A percentile compares a stretch with the other conserved stretches of the same genome.
Conservation (phyloP, 495 filamentous ascomycete genomes). For the Recurvomyces mirabilis region DNA sequence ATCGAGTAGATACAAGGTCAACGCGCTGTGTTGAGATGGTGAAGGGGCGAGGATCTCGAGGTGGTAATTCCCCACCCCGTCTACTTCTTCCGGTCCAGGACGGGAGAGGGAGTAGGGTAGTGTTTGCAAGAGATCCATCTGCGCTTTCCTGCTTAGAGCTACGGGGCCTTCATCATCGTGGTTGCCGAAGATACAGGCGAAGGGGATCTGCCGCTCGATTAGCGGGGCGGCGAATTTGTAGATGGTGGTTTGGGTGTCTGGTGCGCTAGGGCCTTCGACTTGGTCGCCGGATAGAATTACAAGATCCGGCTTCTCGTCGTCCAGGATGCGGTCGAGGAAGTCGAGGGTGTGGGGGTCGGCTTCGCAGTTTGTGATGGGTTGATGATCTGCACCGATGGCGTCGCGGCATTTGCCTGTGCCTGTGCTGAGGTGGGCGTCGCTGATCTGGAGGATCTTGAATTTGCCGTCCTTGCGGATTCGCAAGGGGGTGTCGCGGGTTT, state of each 20-base stretch:
- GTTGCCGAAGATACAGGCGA: conserved; percentile 90
- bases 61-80: conserved; percentile 89
- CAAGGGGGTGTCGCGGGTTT: conserved; percentile 29
- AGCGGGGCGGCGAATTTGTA: conserved; percentile 88
- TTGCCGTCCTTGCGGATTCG: conserved; percentile 76
- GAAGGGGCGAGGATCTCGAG: conserved; percentile 79
- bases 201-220: conserved; percentile 78
- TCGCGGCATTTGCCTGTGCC: conserved; percentile 79
- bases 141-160: conserved; percentile 56
- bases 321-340: conserved; percentile 69
- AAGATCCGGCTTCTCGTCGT: conserved; percentile 84
- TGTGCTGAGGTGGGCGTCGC: conserved; percentile 85
- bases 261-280: conserved; percentile 85
- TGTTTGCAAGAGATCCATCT: conserved; percentile 75
- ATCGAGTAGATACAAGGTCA: conserved; percentile 89
- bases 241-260: conserved; percentile 80
- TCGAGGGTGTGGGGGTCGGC: conserved; percentile 87
- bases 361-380: conserved; percentile 70
- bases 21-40: conserved; percentile 67
- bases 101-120: conserved; percentile 81
- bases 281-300: conserved; percentile 88
- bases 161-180: conserved; percentile 77
- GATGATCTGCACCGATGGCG: conserved; percentile 70
- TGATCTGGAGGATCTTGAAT: conserved; percentile 92
- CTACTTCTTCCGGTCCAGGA: conserved; percentile 69